A percentile compares a stretch with the other conserved stretches of the same genome.
These are phyloP conservation scores for Rossbeevera mucosa DNA, from an alignment of 768 basidiomycete species.

Conservation along the genomic window DNA sequence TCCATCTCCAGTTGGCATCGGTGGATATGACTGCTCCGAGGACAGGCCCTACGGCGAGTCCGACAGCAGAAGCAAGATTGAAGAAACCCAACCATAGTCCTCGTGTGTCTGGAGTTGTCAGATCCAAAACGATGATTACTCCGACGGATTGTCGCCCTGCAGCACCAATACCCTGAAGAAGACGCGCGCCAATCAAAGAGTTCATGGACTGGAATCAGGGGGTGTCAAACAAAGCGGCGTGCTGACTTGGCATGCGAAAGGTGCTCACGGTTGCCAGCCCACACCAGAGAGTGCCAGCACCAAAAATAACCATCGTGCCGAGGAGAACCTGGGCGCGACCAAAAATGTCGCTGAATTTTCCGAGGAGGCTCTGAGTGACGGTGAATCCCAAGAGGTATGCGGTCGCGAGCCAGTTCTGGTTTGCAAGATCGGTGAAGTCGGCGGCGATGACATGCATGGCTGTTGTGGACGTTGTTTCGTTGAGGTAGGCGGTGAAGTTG, in stretches of 20 bases:
- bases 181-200: conserved; percentile 31
- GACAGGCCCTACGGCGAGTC: conserved; percentile 44
- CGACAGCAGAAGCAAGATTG: conserved; percentile 36
- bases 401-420: conserved; percentile 34
- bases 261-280: conserved; percentile 27
- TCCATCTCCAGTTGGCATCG: conserved; percentile 42
- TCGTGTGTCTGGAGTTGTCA: conserved; percentile 34
- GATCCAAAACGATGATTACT: conserved; percentile 33
- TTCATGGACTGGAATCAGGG: conserved; percentile 28
- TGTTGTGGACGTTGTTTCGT: conserved; percentile 33
- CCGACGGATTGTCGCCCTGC: conserved; percentile 36
- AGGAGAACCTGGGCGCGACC: conserved; percentile 33
- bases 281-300: conserved; percentile 32
- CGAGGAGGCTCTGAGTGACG: conserved; percentile 33
- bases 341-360: conserved; percentile 34
- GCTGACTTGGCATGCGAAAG: background rate
- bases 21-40: conserved; percentile 44
- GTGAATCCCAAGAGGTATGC: conserved; percentile 35
- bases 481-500: conserved; percentile 34
- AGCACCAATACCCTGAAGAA: conserved; percentile 36
- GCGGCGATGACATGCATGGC: conserved; percentile 34
- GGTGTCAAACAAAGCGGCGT: conserved; percentile 5
- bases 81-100: conserved; percentile 35
- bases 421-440: conserved; percentile 26
- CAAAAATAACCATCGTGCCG: conserved; percentile 34